phyloP scores from a whole-genome alignment of 2,329 filamentous ascomycete species.

The Diaporthe nobilis region DNA sequence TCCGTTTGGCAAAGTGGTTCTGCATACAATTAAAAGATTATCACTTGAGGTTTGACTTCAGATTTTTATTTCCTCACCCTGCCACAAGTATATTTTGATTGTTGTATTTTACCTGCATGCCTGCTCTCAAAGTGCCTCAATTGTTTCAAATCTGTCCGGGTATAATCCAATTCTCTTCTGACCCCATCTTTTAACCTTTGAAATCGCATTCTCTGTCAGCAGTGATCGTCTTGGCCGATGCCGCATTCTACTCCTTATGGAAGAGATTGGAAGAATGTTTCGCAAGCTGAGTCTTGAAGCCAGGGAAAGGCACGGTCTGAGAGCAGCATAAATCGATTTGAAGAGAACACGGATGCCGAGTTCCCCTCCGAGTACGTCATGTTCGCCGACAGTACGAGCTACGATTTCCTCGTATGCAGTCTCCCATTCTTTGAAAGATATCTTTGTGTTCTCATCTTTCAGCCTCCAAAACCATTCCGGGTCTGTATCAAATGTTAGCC shows the following conservation, averaged over 20 bases:
- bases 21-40: too few species aligned
- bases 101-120: too few species aligned
- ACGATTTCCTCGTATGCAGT: not conserved
- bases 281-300: not conserved
- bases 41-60: too few species aligned
- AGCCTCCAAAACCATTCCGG: conserved; percentile 1
- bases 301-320: too few species aligned
- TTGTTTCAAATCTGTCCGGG: not conserved
- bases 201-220: not conserved
- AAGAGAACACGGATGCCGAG: not conserved
- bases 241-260: not conserved
- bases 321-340: too few species aligned
- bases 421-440: not conserved
- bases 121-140: not conserved
- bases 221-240: not conserved
- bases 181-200: not conserved
- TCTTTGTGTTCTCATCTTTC: not conserved
- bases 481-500: not conserved
- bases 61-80: not conserved
- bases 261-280: not conserved
- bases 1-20: not conserved
- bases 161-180: not conserved
- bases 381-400: not conserved
- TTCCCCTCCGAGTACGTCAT: not conserved
- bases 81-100: not conserved